A percentile compares a stretch with the other conserved stretches of the same genome.
phyloP scores from a whole-genome alignment of 306 rosid genomes.

The Arachis stenosperma region DNA sequence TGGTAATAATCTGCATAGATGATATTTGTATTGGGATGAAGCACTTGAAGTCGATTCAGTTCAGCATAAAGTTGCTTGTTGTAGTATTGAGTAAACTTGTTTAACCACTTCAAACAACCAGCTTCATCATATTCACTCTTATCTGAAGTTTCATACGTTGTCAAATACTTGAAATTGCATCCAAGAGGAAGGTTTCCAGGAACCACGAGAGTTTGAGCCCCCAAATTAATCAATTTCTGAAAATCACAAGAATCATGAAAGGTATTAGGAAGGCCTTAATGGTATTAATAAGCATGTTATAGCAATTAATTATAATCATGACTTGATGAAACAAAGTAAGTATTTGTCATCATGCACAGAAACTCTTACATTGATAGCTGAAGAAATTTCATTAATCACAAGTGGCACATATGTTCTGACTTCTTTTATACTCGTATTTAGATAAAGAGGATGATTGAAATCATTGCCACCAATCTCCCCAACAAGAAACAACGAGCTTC shows the following conservation, averaged over 20 bases:
- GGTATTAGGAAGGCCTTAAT: too few species aligned
- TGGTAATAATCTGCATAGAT: slow-evolving; percentile 58
- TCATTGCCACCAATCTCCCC: slow-evolving; percentile 80
- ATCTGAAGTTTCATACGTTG: slow-evolving; percentile 27
- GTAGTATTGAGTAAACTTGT: slow-evolving; percentile 47
- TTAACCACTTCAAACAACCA: slow-evolving; percentile 55
- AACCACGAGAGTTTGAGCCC: slow-evolving; percentile 52
- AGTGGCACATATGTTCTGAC: slow-evolving; percentile 44
- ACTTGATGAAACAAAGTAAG: neutral
- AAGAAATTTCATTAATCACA: slow-evolving; percentile 47
- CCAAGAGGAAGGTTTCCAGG: slow-evolving; percentile 60
- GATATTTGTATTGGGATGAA: slow-evolving; percentile 41
- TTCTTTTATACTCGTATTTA: slow-evolving; percentile 13
- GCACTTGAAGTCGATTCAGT: slow-evolving; percentile 31
- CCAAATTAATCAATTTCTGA: slow-evolving; percentile 51
- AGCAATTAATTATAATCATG: too few species aligned
- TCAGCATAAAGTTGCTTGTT: slow-evolving; percentile 45
- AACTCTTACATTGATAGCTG: slow-evolving; percentile 42
- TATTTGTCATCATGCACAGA: neutral
- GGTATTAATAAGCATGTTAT: too few species aligned
- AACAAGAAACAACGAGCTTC: slow-evolving; percentile 48
- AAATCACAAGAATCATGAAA: too few species aligned
- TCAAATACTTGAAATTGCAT: slow-evolving; percentile 39
- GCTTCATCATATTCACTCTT: slow-evolving; percentile 40
- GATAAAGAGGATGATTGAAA: slow-evolving; percentile 39